Evolutionary conservation across 176 grass and related monocot genomes (phyloP), one percentile per base, ranked within the genome.

Genomic region (Puccinellia tenuiflora): DNA sequence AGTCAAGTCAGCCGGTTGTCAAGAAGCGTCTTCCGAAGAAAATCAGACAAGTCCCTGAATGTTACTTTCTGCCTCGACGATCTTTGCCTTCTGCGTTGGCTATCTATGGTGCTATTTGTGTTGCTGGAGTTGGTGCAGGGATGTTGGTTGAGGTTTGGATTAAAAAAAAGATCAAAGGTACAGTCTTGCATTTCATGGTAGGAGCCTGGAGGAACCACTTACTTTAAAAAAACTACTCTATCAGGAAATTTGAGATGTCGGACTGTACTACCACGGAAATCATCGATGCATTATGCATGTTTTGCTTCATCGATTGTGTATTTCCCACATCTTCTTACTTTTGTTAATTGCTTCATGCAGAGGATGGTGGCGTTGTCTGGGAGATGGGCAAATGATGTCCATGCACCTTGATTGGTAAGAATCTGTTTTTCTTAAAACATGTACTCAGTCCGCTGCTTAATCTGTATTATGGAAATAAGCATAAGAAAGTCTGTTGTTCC

Each of bases 101-200:
- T 48, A 82, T 95, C 79, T 91, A 88, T 73, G 88, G 88, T 47
- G 74, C 67, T 64, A 28, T 43, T 34, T 91, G 85, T 86, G 84
- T 67, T 48, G 92, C 95, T 78, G 92, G 95, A 21, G 81, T 98
- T 62, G 88, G 95, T 74, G 90, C 84, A 20, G 92, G 90, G 56
- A 98, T 98, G 90, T 52, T 95, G 38, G 70, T 92, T 54, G 95
- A 98, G 85, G 78, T 98, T 75, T 98, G 92, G 92, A 95, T 98
- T 86, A 88, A 95, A 14, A 87, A 95, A 71, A 98, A 86, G 79
- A 95, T 98, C 37, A 86, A 95, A 95, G 95, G 95, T 97, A 72
- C 53, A 39, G 51, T 87, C 16, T 7, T 79, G 38, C 29, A 57
- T 69, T 57, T 80, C 39, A 29, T 77, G 68, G 65, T 25, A 22